Base-by-base conservation (phyloP, 2,329 filamentous ascomycete species). In the Lecanosticta acicola region DNA sequence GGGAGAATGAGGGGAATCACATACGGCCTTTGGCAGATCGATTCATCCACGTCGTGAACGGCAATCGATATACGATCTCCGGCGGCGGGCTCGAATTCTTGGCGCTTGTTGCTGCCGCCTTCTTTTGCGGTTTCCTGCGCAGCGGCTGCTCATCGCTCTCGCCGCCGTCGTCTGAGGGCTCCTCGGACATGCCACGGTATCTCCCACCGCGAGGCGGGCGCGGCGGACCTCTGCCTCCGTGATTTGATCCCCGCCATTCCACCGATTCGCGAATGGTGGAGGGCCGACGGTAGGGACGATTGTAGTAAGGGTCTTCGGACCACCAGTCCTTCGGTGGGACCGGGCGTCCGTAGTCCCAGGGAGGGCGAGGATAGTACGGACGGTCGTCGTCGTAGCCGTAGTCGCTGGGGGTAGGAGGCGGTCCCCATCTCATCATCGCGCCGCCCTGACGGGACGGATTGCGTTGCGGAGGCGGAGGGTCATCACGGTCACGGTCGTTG, bases 41-140 rank as follows among this genome's bases (percentile, higher is more conserved):
- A 18, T 63, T 62, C 59, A 64, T 62, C 59, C 61, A 63, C 16
- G 50, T 49, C 3, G 55, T 59, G 43, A 60, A 64, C 0, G 61
- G 61, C 32, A 63, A 39, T 17, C 61, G 49, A 39, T 63, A 69
- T n/a, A 59, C 52, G 14, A 59, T 55, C 39, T 58, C 54, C 8
- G 57, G 53, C 3, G 57, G 55, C n/a, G 55, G 54, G 24, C 49
- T 54, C 5, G 33, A 45, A 26, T 36, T 45, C 18, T 41, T 41
- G 17, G 50, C 39, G 41, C 39, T 39, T 17, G 44, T 32, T 33
- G 32, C 19, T 5, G 37, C 52, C 24, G 40, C 44, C 39, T 47
- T 41, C 7, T 5, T 29, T 16, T 38, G 46, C 36, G 48, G 45
- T 40, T 36, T 24, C 16, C 26, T 39, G 11, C 51, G 47, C 13